phyloP scores from a whole-genome alignment of 257 asterid species.

The Solanum medicagineum region DNA sequence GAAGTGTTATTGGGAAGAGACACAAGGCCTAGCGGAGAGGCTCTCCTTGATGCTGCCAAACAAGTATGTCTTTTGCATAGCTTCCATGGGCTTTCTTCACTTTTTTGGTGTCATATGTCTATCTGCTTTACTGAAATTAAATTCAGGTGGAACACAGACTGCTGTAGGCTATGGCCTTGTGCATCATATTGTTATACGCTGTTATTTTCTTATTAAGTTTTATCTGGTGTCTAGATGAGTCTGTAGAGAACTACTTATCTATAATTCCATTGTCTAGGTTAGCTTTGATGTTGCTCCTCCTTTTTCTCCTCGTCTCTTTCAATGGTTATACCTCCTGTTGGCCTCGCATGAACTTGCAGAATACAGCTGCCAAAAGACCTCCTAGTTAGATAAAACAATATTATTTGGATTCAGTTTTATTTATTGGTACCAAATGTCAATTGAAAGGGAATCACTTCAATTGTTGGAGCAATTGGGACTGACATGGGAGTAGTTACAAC shows the following conservation, averaged over 20 bases:
- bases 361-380: neutral
- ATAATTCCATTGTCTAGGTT: neutral
- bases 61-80: conserved; percentile 32
- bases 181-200: neutral
- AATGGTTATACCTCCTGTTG: neutral
- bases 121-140: neutral
- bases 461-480: conserved; percentile 42
- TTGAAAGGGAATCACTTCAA: conserved; percentile 56
- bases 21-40: conserved; percentile 83
- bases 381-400: neutral
- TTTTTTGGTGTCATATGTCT: neutral
- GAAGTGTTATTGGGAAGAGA: conserved; percentile 76
- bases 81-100: neutral
- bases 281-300: neutral
- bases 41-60: conserved; percentile 70
- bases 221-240: neutral
- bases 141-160: neutral
- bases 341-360: neutral
- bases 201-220: neutral
- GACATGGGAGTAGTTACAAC: conserved; percentile 81
- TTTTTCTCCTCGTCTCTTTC: neutral
- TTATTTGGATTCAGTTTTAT: neutral
- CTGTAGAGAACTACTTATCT: neutral
- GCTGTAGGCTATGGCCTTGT: neutral
- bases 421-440: neutral